Evolutionary conservation across 2,329 filamentous ascomycete species (phyloP), one percentile per base, ranked within the genome.

Genomic region (Ceratocystis albifundus): DNA sequence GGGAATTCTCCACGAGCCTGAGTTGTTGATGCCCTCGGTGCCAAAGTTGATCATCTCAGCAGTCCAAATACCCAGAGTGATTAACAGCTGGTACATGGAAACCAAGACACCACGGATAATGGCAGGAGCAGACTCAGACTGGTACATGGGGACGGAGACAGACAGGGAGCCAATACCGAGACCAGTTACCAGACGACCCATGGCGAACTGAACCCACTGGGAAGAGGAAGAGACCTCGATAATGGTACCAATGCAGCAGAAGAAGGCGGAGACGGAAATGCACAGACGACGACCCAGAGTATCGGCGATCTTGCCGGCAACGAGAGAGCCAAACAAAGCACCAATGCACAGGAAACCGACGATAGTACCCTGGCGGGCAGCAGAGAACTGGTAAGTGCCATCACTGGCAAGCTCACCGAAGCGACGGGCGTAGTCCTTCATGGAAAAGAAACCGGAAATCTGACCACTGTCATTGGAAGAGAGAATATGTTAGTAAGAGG

Each of bases 131-230:
- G 80, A 84, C 74, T 89, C 86, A 17, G 80, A 82, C 72, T 88
- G 84, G 70, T 88, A 88, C 82, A 89, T 85, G 61, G 84, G 84
- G 0, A 86, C 84, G 30, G 84, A 76, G 53, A 87, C 85, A 4
- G 82, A 86, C 0, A 88, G 77, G 22, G 82, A 79, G 32, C 86
- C 86, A 61, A 89, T 83, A 22, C 85, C 85, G 1, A 87, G 72
- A 70, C 86, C 86, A 28, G 84, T 86, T n/a, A 87, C 79, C 70
- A 85, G 80, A 57, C 86, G 79, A 61, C 86, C 86, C 20, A 86
- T 74, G 32, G 84, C 84, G 67, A 88, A 80, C 70, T 88, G 86
- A 67, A 81, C 82, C 86, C 86, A 88, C 55, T 74, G 74, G 2
- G 70, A 72, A 1, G 75, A 70, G 0, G 84, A 84, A 0, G 84